Base-by-base conservation (phyloP, 108 stramenopile species). In the Mediolabrus comicus region DNA sequence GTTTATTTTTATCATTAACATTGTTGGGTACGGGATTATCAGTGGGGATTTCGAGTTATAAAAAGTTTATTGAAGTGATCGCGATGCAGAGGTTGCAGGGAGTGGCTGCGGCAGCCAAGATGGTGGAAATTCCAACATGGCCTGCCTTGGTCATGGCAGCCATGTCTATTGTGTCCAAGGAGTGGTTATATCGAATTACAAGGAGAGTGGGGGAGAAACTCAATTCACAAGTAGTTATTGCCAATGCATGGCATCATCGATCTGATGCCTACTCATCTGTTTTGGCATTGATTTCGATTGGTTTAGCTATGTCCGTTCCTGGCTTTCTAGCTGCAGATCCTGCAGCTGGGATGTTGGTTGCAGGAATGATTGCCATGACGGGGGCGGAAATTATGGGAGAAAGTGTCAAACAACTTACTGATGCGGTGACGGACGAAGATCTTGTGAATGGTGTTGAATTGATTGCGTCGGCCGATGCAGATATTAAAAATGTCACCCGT, bases 211-310 rank as follows among this genome's bases (percentile, higher is more conserved):
- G 92, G 5, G 82, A 94, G 71, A 46, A 74, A 51, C 62, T 92
- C 12, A 87, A 94, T 78, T 91, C 89, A 12, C 97, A 93, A 64
- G 95, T 98, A 22, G 90, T 99, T 27, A 86, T 98, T 61, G 96
- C 98, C 52, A 99, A 99, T 83, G 98, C 98, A 1, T 98, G 96
- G 97, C 98, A 99, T 77, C 97, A 97, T 84, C 86, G 98, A 5
- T 88, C 88, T 30, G 98, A 99, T 78, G 97, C 98, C 0, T 94
- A 97, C 52, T 95, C 94, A 12, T 91, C 88, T 16, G 79, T 99
- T 16, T 72, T 98, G 67, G 96, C 98, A 13, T 70, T 98, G 46
- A 60, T 93, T 2, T 87, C 86, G 32, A 95, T 99, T 66, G 87
- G 81, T 0, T 83, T 92, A 49, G 96, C 98, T 19, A 89, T 92